These are phyloP conservation scores for Eutypella sp. DNA, from an alignment of 2,329 filamentous ascomycete species.

Conservation along the genomic window DNA sequence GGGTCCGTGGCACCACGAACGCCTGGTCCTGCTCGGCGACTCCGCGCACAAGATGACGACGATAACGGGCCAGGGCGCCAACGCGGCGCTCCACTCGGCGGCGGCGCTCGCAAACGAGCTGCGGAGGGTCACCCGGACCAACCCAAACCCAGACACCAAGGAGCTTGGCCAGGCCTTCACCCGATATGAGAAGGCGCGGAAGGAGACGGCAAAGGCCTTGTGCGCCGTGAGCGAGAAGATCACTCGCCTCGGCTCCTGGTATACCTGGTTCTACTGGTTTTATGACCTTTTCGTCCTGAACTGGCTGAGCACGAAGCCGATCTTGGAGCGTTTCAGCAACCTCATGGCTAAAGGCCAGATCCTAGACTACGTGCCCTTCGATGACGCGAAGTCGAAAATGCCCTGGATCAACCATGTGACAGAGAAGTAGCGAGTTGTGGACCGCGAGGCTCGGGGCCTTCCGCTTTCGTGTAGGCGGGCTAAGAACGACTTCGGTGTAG, in stretches of 20 bases:
- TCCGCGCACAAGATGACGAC: slow-evolving; percentile 27
- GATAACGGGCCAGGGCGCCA: slow-evolving; percentile 11
- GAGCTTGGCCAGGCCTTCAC: slow-evolving; percentile 11
- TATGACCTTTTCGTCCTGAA: slow-evolving; percentile 2
- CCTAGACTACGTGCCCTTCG: slow-evolving; percentile 16
- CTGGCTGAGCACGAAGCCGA: neutral
- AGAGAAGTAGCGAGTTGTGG: too few species aligned
- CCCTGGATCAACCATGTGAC: slow-evolving; percentile 15
- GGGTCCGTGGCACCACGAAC: slow-evolving; percentile 19
- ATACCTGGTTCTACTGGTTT: slow-evolving; percentile 6
- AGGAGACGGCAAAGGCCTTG: neutral
- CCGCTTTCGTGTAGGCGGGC: too few species aligned
- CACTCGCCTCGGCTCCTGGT: slow-evolving; percentile 3
- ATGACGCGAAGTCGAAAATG: slow-evolving; percentile 7
- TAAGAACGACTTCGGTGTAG: too few species aligned
- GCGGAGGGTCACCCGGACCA: slow-evolving; percentile 3
- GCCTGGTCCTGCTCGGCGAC: slow-evolving; percentile 32
- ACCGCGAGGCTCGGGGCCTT: too few species aligned
- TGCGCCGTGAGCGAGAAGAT: neutral
- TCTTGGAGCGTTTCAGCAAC: neutral
- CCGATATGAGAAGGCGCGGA: slow-evolving; percentile 8
- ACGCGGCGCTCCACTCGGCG: slow-evolving; percentile 9
- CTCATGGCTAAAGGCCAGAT: slow-evolving; percentile 5
- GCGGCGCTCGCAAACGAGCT: slow-evolving; percentile 13
- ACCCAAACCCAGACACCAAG: slow-evolving; percentile 2